Conservation (phyloP, 352 stramenopile species). For the Phytophthora boehmeriae region DNA sequence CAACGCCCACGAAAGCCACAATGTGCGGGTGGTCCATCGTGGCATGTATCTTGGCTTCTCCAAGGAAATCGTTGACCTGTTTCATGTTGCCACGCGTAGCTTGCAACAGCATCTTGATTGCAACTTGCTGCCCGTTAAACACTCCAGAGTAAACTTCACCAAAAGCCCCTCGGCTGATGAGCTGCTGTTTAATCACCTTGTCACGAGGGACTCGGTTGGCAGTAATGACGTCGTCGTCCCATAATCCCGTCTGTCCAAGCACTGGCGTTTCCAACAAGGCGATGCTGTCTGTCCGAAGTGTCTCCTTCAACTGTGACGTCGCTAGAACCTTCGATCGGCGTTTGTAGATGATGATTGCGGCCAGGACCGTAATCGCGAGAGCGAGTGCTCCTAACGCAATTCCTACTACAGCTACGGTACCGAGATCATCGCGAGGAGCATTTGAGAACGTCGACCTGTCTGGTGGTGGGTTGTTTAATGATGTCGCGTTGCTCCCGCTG, state of each 20-base stretch:
- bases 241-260: neutral
- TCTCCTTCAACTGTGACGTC: neutral
- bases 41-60: neutral
- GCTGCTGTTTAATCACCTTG: neutral
- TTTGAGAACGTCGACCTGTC: neutral
- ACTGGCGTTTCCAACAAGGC: neutral
- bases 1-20: neutral
- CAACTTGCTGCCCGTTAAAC: neutral
- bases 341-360: neutral
- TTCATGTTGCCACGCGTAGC: neutral
- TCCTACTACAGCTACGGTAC: neutral
- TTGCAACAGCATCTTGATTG: neutral
- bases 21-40: slow-evolving; percentile 1
- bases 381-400: neutral
- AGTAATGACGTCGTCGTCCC: slow-evolving; percentile 3
- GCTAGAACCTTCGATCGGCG: neutral
- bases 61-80: slow-evolving; percentile 1
- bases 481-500: neutral
- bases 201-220: neutral
- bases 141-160: neutral
- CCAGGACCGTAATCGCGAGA: neutral
- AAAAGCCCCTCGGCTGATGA: slow-evolving; percentile 1
- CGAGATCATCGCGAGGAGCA: neutral
- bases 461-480: neutral
- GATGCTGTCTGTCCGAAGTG: neutral